phyloP scores from a whole-genome alignment of 441 rosid species.

The Lepidium campestre region DNA sequence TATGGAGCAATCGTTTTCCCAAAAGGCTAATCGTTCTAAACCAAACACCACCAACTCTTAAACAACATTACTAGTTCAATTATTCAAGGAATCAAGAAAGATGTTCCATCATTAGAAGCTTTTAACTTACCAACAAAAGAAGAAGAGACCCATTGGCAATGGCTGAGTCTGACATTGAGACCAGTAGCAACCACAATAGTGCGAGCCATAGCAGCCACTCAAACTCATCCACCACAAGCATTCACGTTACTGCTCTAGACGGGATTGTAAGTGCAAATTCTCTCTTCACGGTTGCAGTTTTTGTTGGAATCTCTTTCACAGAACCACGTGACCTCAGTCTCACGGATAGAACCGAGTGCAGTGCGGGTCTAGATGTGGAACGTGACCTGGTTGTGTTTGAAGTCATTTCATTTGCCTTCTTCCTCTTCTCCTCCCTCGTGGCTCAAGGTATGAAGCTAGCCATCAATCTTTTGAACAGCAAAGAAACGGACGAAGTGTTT shows the following conservation, averaged over 20 bases:
- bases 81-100: neutral
- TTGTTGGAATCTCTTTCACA: conserved; percentile 22
- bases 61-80: neutral
- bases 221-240: conserved; percentile 21
- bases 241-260: conserved; percentile 28
- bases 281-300: conserved; percentile 30
- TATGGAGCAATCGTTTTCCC: conserved; percentile 3
- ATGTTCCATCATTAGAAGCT: neutral
- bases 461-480: conserved; percentile 23
- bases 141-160: neutral
- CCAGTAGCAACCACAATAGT: conserved; percentile 3
- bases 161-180: conserved; percentile 28
- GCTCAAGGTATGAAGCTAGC: conserved; percentile 30
- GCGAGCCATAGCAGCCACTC: neutral
- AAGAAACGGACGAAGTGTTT: conserved; percentile 21
- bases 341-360: conserved; percentile 17
- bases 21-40: conserved; percentile 14
- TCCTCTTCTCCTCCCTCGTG: conserved; percentile 29
- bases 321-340: conserved; percentile 21
- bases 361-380: conserved; percentile 25
- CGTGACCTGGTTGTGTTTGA: conserved; percentile 23
- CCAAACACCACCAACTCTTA: conserved; percentile 29
- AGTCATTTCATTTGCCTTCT: conserved; percentile 27
- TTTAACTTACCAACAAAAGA: neutral
- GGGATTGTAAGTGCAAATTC: conserved; percentile 26